phyloP scores from a whole-genome alignment of 164 flowering plant genomes.

The Magnolia officinalis region DNA sequence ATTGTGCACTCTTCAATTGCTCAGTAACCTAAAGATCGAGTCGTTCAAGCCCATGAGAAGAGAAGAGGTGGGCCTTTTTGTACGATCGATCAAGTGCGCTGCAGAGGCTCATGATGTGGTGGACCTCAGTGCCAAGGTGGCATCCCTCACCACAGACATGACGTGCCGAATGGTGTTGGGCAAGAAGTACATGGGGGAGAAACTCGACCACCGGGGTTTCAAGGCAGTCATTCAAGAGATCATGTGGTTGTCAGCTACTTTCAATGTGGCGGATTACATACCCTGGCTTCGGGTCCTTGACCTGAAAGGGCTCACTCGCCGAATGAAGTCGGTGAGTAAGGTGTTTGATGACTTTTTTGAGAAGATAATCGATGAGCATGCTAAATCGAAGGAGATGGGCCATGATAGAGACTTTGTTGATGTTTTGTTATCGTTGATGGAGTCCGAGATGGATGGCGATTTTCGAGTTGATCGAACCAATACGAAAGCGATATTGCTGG shows the following conservation, averaged over 20 bases:
- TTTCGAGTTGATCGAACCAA: constrained; percentile 8
- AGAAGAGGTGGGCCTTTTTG: constrained; percentile 17
- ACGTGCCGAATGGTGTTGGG: constrained; percentile 33
- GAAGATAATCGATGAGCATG: constrained; percentile 23
- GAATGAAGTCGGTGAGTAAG: constrained; percentile 46
- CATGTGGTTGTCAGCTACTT: constrained; percentile 37
- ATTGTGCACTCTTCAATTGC: constrained; percentile 22
- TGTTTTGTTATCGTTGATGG: constrained; percentile 16
- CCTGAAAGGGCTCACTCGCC: constrained; percentile 40
- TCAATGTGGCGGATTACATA: constrained; percentile 48
- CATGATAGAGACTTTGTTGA: constrained; percentile 14
- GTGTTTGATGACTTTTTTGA: constrained; percentile 44
- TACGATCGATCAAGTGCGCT: constrained; percentile 11
- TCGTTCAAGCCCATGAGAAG: constrained; percentile 20
- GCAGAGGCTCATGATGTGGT: constrained; percentile 6
- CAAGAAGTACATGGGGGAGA: constrained; percentile 15
- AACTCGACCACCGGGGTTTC: constrained; percentile 26
- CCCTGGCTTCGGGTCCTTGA: constrained; percentile 51
- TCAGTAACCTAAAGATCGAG: constrained; percentile 23
- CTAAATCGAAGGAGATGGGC: background rate
- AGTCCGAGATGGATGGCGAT: background rate
- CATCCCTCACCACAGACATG: constrained; percentile 7
- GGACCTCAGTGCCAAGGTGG: constrained; percentile 15
- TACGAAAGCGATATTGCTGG: constrained; percentile 14
- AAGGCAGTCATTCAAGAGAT: constrained; percentile 47